Base-by-base conservation (phyloP, 192 early-diverging fungal genomes). In the Coemansia sp. region DNA sequence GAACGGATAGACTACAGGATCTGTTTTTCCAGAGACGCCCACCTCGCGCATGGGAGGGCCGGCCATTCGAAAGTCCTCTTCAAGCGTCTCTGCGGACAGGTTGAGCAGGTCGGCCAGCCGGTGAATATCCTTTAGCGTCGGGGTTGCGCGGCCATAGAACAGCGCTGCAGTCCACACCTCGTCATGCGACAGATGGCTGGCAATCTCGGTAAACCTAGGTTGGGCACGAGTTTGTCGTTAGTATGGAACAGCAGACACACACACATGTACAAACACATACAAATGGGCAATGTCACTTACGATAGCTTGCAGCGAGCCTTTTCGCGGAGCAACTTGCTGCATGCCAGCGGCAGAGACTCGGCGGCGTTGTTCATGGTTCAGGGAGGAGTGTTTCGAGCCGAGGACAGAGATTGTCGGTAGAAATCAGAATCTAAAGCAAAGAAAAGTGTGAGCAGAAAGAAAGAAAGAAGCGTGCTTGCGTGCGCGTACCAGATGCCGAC, bases 101-200 rank as follows among this genome's bases (percentile, higher is more conserved):
- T 66, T 75, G 34, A 81, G 79, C 31, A 81, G 42, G 34, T 64
- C 60, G 3, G 79, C 79, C 49, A 81, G 61, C 63, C 50, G 28
- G 18, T 60, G 67, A 11, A 81, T 76, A 48, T 81, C 79, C 51
- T 75, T 76, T 42, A 67, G 69, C 36, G 79, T 64, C 20, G 79
- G 79, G 28, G 79, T 64, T 65, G 87, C 88, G 48, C 87, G 87
- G 12, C 88, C 88, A 61, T 89, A 89, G 66, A 89, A 89, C 40
- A 89, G 64, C 0, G 88, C 85, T 10, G 88, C 88, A 12, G 84
- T 83, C 84, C 87, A 89, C 6, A 89, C 83, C 69, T 89, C 88
- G 66, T 88, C 84, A 45, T 80, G 85, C 1, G 68, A 72, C 30
- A 89, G 64, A 32, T 76, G 64, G 20, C 73, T 42, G 12, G 81